These are phyloP conservation scores for Trichoderma asperellum DNA, from an alignment of 2,329 filamentous ascomycete genomes.

Conservation along the genomic window DNA sequence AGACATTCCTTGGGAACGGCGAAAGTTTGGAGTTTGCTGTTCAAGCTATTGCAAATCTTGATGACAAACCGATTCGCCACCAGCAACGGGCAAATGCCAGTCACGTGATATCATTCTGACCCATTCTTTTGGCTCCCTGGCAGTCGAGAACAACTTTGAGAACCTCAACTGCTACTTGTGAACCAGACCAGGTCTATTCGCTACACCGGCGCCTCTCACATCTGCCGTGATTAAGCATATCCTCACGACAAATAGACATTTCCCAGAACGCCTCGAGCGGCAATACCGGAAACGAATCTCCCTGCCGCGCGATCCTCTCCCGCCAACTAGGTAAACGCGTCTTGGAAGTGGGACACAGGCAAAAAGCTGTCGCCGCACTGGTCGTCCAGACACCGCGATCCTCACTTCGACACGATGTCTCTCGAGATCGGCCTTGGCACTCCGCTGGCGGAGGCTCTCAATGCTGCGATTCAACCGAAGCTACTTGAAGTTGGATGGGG, in stretches of 20 bases:
- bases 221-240: slow-evolving; percentile 4
- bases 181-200: slow-evolving; percentile 16
- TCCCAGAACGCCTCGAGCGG: not conserved
- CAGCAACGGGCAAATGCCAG: not conserved
- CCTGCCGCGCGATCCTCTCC: slow-evolving; percentile 4
- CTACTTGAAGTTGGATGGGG: slow-evolving; percentile 93
- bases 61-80: slow-evolving; percentile 24
- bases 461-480: slow-evolving; percentile 83
- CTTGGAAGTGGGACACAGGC: slow-evolving; percentile 12
- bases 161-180: slow-evolving; percentile 30
- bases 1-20: not conserved
- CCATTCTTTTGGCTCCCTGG: slow-evolving; percentile 38
- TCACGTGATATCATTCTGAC: slow-evolving; percentile 38
- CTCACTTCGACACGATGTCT: slow-evolving; percentile 63
- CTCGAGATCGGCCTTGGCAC: slow-evolving; percentile 77
- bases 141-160: slow-evolving; percentile 33
- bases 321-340: slow-evolving; percentile 21
- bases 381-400: slow-evolving; percentile 14
- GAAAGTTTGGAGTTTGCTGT: not conserved
- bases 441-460: slow-evolving; percentile 82
- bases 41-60: slow-evolving; percentile 3
- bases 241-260: not conserved
- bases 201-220: not conserved
- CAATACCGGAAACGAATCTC: not conserved
- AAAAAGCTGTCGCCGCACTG: slow-evolving; percentile 12